These are phyloP conservation scores for Salicornia ramosissima DNA, from an alignment of 148 eudicot species.

Conservation along the genomic window DNA sequence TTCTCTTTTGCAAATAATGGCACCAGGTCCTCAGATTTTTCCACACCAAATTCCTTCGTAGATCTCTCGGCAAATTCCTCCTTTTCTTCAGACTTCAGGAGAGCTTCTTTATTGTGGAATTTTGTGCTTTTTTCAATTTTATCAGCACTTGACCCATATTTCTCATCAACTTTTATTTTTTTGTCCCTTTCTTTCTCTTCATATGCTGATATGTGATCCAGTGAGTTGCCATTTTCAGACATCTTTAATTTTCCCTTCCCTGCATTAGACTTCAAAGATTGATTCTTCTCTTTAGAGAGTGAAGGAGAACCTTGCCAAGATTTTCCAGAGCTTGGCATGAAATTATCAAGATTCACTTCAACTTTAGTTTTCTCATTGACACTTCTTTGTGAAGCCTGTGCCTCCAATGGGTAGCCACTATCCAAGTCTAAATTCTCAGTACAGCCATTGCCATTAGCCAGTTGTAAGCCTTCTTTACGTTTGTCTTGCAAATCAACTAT, in stretches of 20 bases:
- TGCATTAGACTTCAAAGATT: slow-evolving; percentile 28
- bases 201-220: slow-evolving; percentile 24
- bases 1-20: slow-evolving; percentile 42
- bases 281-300: slow-evolving; percentile 40
- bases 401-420: slow-evolving; percentile 24
- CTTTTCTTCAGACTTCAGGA: slow-evolving; percentile 26
- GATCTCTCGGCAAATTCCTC: slow-evolving; percentile 35
- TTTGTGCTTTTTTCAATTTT: slow-evolving; percentile 30
- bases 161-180: slow-evolving; percentile 43
- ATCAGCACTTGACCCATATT: slow-evolving; percentile 29
- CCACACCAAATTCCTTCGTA: slow-evolving; percentile 37
- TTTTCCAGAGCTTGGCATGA: slow-evolving; percentile 28
- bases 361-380: slow-evolving; percentile 30
- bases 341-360: slow-evolving; percentile 24
- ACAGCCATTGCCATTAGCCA: slow-evolving; percentile 24
- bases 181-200: slow-evolving; percentile 43
- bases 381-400: slow-evolving; percentile 31
- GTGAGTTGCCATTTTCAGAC: slow-evolving; percentile 32
- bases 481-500: slow-evolving; percentile 28
- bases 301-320: slow-evolving; percentile 41
- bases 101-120: slow-evolving; percentile 25
- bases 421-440: slow-evolving; percentile 25
- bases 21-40: slow-evolving; percentile 32
- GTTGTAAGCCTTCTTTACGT: slow-evolving; percentile 22
- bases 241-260: slow-evolving; percentile 42